Conservation (phyloP, 306 rosid genomes). For the Sphenostylis stenocarpa region DNA sequence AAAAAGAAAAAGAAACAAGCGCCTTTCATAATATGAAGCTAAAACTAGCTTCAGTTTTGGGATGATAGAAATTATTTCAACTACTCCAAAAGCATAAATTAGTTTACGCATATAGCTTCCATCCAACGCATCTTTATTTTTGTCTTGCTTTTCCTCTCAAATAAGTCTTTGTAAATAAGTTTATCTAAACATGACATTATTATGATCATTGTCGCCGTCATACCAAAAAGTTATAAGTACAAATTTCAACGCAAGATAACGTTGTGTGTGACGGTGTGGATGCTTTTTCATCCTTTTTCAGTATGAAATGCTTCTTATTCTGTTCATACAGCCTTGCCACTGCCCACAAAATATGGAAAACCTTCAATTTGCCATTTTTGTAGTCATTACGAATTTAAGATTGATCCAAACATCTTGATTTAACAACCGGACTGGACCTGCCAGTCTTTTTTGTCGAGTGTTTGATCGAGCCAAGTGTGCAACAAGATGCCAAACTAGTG, state of each 20-base stretch:
- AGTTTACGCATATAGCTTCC: too few relatives aligned
- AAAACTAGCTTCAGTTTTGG: too few relatives aligned
- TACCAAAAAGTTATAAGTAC: too few relatives aligned
- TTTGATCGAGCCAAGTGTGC: background rate
- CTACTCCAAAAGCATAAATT: too few relatives aligned
- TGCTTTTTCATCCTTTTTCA: background rate
- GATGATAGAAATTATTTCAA: too few relatives aligned
- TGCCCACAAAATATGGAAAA: background rate
- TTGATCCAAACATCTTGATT: background rate
- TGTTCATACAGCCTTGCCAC: background rate
- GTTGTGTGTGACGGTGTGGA: background rate
- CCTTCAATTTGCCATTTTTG: background rate
- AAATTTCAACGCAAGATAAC: background rate
- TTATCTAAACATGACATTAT: too few relatives aligned
- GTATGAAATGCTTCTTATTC: background rate
- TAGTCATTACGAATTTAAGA: background rate
- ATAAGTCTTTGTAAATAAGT: too few relatives aligned
- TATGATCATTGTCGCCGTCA: too few relatives aligned
- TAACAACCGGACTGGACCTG: background rate
- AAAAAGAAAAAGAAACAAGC: too few relatives aligned
- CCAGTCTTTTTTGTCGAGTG: slow-evolving; percentile 8
- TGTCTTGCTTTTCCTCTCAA: too few relatives aligned
- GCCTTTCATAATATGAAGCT: too few relatives aligned
- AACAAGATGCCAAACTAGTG: background rate
- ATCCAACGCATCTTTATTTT: too few relatives aligned